These are phyloP conservation scores for Trichoderma sp. DNA, from an alignment of 2,329 filamentous ascomycete species.

Conservation along the genomic window DNA sequence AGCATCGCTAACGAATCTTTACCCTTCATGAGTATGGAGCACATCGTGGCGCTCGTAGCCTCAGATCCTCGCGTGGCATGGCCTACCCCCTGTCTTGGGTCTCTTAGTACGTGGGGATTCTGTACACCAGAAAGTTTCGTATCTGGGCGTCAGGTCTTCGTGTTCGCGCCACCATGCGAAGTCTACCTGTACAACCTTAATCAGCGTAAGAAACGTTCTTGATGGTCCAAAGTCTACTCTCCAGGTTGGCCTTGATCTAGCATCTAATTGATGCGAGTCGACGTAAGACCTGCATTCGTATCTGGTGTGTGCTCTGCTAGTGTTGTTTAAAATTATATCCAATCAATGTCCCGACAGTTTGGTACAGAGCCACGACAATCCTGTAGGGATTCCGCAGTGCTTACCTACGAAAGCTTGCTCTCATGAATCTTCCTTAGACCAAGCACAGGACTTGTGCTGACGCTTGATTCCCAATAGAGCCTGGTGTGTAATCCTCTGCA, in stretches of 20 bases:
- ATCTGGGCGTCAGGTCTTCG: neutral
- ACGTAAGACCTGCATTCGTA: neutral
- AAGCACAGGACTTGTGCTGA: neutral
- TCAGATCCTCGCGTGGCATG: slow-evolving; percentile 24
- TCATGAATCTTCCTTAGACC: neutral
- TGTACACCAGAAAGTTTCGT: neutral
- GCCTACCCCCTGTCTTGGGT: slow-evolving; percentile 13
- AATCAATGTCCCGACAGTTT: neutral
- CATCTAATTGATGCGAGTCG: neutral
- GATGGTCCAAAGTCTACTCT: neutral
- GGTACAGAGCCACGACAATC: neutral
- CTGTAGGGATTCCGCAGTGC: neutral
- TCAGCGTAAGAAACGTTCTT: neutral
- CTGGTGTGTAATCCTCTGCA: neutral
- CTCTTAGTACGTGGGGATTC: neutral
- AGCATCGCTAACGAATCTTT: neutral
- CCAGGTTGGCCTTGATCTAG: neutral
- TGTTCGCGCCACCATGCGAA: neutral
- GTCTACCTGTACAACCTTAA: neutral
- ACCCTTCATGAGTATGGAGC: neutral
- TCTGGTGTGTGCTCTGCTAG: neutral
- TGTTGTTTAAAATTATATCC: neutral
- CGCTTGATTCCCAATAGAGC: neutral
- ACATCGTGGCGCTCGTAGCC: slow-evolving; percentile 22
- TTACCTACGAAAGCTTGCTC: neutral